Evolutionary conservation across 1,284 basidiomycete species (phyloP).

Genomic region (Mycena citricolor): DNA sequence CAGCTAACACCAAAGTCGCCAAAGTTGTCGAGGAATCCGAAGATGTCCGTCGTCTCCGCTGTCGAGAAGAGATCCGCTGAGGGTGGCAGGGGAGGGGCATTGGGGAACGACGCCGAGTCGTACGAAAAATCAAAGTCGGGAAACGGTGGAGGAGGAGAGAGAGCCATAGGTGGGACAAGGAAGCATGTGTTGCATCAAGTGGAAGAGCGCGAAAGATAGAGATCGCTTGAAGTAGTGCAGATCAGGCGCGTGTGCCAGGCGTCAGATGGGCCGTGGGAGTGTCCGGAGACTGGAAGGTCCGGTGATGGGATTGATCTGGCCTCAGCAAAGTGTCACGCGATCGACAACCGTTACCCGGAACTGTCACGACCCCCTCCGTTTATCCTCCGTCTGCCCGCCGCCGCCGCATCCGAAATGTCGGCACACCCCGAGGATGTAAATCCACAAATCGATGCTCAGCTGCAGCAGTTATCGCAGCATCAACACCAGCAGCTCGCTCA

Average conservation of each 20-base stretch:
- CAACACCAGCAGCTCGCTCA: constrained; percentile 36
- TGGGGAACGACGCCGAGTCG: constrained; percentile 58
- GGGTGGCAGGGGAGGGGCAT: constrained; percentile 58
- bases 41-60: constrained; percentile 67
- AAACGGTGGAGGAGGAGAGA: constrained; percentile 47
- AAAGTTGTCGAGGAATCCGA: constrained; percentile 77
- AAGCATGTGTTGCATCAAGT: constrained; percentile 15
- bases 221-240: too few relatives aligned
- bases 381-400: constrained; percentile 37
- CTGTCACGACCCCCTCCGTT: constrained; percentile 26
- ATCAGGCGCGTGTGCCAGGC: too few relatives aligned
- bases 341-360: too few relatives aligned
- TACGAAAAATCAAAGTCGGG: constrained; percentile 66
- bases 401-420: constrained; percentile 56
- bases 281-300: too few relatives aligned
- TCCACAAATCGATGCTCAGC: constrained; percentile 48
- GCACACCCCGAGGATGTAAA: constrained; percentile 65
- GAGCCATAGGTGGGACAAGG: too few relatives aligned
- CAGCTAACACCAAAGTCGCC: constrained; percentile 66
- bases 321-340: too few relatives aligned
- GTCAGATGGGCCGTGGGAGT: too few relatives aligned
- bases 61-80: constrained; percentile 74
- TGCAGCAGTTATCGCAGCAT: constrained; percentile 54
- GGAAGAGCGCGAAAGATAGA: constrained; percentile 13
- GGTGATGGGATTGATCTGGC: too few relatives aligned